Base-by-base conservation (phyloP, 805 yeast species). In the Starmerella roubikii region DNA sequence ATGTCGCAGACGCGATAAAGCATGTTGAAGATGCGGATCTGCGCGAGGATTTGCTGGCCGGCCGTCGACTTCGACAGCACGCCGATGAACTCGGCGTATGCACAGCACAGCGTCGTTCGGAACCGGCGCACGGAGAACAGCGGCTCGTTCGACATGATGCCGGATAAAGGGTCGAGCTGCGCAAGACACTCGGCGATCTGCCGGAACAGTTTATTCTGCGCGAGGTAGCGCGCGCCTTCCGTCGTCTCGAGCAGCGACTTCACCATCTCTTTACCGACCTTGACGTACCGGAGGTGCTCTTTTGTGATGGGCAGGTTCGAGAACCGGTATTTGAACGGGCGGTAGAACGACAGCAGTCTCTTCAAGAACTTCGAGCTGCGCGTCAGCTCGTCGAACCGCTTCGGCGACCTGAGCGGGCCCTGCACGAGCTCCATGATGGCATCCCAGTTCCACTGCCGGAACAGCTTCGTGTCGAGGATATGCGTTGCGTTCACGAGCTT, bases 131-230 rank as follows among this genome's bases (percentile, higher is more conserved):
- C 66, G 2, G 83, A 72, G 40, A 88, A 72, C 2, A 88, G 68
- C 12, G 94, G 91, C 34, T 79, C 88, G 2, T 69, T 60, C 0
- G 91, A 74, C 3, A 67, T 60, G 24, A 83, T 70, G 0, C 93
- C 93, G 53, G 85, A 76, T 54, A 65, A 68, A 0, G 88, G 88
- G 51, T 81, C 93, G 17, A 82, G 62, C 56, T 82, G 94, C 0
- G 91, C 91, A 30, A 88, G 64, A 36, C 93, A 76, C 49, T 91
- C 95, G 0, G 93, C 85, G 37, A 88, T 67, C 54, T 88, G 97
- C 1, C 94, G 81, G 26, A 88, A 57, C 7, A 86, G 64, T 57
- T 91, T 86, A 57, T 79, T 84, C 25, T 35, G 36, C 25, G 68
- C 60, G 13, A 84, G 62, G 47, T 74, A 78, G 44, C 67, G 68